Conservation (phyloP, 164 flowering plant species). For the Kingdonia uniflora region DNA sequence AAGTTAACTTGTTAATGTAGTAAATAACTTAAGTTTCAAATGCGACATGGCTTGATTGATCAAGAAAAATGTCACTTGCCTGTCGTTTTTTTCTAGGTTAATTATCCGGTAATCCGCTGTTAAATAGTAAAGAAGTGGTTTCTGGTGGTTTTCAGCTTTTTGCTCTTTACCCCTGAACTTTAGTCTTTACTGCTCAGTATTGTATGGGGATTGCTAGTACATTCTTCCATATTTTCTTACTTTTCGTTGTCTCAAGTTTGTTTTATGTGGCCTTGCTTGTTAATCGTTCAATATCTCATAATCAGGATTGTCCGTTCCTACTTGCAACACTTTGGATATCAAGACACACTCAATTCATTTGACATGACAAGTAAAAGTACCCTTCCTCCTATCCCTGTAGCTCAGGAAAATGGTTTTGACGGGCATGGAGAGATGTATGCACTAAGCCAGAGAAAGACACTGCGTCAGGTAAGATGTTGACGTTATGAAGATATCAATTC, state of each 20-base stretch:
- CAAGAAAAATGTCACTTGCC: too few relatives aligned
- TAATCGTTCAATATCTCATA: not conserved
- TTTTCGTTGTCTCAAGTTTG: not conserved
- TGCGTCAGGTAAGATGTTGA: conserved; percentile 59
- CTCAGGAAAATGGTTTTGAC: conserved; percentile 49
- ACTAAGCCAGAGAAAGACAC: conserved; percentile 48
- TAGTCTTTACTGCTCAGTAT: too few relatives aligned
- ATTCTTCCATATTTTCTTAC: not conserved
- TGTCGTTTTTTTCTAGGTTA: too few relatives aligned
- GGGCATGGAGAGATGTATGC: conserved; percentile 53
- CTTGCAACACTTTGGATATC: conserved; percentile 87
- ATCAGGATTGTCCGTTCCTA: conserved; percentile 85
- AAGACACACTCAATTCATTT: conserved; percentile 75
- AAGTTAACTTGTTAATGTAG: too few relatives aligned
- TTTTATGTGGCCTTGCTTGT: conserved; percentile 2
- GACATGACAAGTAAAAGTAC: conserved; percentile 63
- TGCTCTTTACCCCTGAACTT: too few relatives aligned
- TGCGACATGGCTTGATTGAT: too few relatives aligned
- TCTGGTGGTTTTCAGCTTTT: too few relatives aligned
- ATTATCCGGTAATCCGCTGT: too few relatives aligned
- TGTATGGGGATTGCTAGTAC: too few relatives aligned
- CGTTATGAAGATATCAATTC: too few relatives aligned
- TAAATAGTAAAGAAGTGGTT: too few relatives aligned
- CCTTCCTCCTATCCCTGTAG: conserved; percentile 44
- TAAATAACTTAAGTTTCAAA: too few relatives aligned